Evolutionary conservation across 1,139 yeast genomes (phyloP), one percentile per base, ranked within the genome.

Genomic region (Geotrichum australiense): DNA sequence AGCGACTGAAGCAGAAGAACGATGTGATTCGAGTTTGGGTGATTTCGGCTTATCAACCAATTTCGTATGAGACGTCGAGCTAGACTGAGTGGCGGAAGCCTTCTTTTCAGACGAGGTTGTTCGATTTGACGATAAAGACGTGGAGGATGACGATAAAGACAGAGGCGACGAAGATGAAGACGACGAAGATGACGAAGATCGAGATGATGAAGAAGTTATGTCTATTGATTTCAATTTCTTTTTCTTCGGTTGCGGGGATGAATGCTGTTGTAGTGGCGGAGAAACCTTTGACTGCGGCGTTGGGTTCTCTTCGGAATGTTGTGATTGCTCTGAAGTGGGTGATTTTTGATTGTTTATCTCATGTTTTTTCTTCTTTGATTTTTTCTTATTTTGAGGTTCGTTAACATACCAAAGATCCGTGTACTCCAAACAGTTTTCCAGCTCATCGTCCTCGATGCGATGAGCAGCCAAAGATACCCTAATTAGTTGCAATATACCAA

Each of bases 251-350:
- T 20, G 5, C 34, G n/a, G 34, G 11, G 4, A 18, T 20, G 4
- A 15, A 4, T 4, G n/a, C 20, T 5, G 15, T 30, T 4, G 4
- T 11, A 22, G 16, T 30, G 15, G 20, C 22, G 21, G 40, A 16
- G 41, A 11, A 33, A 8, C n/a, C 41, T 37, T 31, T 37, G 41
- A 20, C 41, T 37, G 41, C 41, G 27, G 41, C 41, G 31, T n/a
- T 31, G 35, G 12, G n/a, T 28, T 5, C 25, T 24, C 20, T 16
- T 30, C n/a, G 31, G 36, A 23, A 8, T 30, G 19, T 10, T n/a
- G 3, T 2, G 24, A 10, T 10, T 28, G 5, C 5, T 3, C 5
- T 6, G 26, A 16, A 37, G 14, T 10, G 16, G 28, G 16, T n/a
- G n/a, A n/a, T n/a, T n/a, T n/a, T n/a, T n/a, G n/a, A n/a, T n/a